Evolutionary conservation across 441 rosid species (phyloP).

Genomic region (Gossypium aridum): DNA sequence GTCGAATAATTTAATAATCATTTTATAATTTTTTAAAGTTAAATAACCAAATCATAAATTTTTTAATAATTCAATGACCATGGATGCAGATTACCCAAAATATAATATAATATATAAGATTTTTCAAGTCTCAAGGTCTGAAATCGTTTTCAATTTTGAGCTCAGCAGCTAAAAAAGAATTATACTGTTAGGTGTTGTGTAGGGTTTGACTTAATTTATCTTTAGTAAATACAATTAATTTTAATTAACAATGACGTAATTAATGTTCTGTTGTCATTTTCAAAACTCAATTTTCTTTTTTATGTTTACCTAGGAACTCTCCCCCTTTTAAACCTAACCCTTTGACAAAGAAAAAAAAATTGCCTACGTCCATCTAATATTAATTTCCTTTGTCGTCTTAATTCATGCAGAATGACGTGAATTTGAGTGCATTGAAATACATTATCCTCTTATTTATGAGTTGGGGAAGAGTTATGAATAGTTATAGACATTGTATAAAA

Average conservation of each 20-base stretch:
- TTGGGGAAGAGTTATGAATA: rapidly evolving
- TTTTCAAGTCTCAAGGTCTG: conserved; percentile 12
- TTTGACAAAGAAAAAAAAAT: no score
- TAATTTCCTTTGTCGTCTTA: no score
- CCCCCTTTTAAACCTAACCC: no score
- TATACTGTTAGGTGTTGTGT: conserved; percentile 6
- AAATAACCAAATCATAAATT: no score
- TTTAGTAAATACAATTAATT: background rate
- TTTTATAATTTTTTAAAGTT: no score
- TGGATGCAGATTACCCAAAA: no score
- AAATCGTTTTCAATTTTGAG: background rate
- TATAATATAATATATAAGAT: background rate
- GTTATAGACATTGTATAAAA: no score
- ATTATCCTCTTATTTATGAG: no score
- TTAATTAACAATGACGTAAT: conserved; percentile 14
- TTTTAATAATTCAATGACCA: no score
- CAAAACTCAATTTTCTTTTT: background rate
- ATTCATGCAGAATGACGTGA: rapidly evolving
- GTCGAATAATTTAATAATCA: no score
- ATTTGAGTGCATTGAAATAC: rapidly evolving
- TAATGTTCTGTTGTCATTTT: background rate
- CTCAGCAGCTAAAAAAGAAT: background rate
- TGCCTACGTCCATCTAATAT: no score
- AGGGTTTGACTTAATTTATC: conserved; percentile 16
- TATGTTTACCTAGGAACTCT: no score